phyloP scores from a whole-genome alignment of 2,329 filamentous ascomycete genomes.

The Monosporascus ibericus region DNA sequence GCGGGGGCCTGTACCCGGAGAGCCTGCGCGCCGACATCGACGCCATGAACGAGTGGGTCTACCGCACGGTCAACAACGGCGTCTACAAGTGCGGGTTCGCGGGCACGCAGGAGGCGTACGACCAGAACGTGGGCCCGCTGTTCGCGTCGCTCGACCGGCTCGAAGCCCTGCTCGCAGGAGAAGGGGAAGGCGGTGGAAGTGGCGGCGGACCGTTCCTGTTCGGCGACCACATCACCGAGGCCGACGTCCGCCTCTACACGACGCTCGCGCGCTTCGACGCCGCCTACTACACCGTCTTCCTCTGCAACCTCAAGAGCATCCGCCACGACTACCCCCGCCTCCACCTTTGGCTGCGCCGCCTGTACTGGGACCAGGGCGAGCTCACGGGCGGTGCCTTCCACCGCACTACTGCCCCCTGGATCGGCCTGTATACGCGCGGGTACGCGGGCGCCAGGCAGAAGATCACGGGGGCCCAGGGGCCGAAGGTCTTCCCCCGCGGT shows the following conservation, averaged over 20 bases:
- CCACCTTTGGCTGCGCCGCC: slow-evolving; percentile 60
- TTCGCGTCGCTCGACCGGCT: slow-evolving; percentile 61
- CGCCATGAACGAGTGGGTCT: slow-evolving; percentile 62
- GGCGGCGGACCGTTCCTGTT: slow-evolving; percentile 51
- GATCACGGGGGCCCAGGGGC: slow-evolving; percentile 20
- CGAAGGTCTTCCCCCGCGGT: slow-evolving; percentile 24
- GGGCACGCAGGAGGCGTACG: slow-evolving; percentile 58
- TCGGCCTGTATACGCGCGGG: slow-evolving; percentile 22
- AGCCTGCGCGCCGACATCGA: slow-evolving; percentile 53
- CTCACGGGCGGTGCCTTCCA: slow-evolving; percentile 52
- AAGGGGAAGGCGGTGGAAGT: slow-evolving; percentile 15
- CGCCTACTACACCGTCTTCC: slow-evolving; percentile 61
- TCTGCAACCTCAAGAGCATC: slow-evolving; percentile 58
- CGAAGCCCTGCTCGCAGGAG: slow-evolving; percentile 46
- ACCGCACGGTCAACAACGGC: slow-evolving; percentile 44
- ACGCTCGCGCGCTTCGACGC: slow-evolving; percentile 64
- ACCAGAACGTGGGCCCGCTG: slow-evolving; percentile 51
- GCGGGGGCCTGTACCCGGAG: slow-evolving; percentile 52
- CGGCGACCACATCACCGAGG: slow-evolving; percentile 57
- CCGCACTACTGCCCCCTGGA: slow-evolving; percentile 58
- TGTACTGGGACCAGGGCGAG: slow-evolving; percentile 60
- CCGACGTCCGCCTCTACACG: slow-evolving; percentile 61
- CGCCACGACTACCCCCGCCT: slow-evolving; percentile 59
- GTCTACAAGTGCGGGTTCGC: slow-evolving; percentile 59
- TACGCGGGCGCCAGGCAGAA: slow-evolving; percentile 22